Percentiles rank a stretch among this genome's conserved stretches.
Conservation (phyloP, 495 filamentous ascomycete species). For the Hypoxylon fragiforme region DNA sequence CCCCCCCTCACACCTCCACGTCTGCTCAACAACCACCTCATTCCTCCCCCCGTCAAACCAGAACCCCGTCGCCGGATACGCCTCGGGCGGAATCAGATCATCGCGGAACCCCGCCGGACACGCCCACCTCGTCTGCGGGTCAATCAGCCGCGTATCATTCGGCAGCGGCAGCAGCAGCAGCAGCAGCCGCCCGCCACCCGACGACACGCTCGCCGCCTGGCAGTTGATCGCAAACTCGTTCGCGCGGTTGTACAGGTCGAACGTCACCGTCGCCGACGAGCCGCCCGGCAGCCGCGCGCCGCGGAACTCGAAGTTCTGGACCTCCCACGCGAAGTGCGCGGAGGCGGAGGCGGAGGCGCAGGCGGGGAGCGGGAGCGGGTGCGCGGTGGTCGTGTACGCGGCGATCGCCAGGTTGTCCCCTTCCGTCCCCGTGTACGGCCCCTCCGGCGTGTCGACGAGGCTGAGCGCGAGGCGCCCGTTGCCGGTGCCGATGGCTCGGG, state of each 20-base stretch:
- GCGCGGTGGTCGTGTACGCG: constrained; percentile 12
- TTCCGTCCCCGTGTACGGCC: constrained; percentile 18
- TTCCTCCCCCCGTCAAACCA: constrained; percentile 9
- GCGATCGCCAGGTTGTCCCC: constrained; percentile 26
- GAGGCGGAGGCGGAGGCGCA: neutral
- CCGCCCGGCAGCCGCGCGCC: neutral
- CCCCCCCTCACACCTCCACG: constrained; percentile 11
- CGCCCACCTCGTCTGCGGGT: constrained; percentile 5
- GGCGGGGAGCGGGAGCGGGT: constrained; percentile 4
- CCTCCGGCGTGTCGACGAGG: constrained; percentile 17
- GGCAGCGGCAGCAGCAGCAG: neutral
- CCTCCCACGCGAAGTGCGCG: constrained; percentile 5
- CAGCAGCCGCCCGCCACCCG: too few species aligned
- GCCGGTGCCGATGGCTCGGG: constrained; percentile 2
- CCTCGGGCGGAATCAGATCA: constrained; percentile 18
- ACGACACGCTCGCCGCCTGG: constrained; percentile 5
- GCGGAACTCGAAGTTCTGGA: constrained; percentile 7
- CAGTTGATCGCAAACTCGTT: constrained; percentile 15
- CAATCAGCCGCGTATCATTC: constrained; percentile 2
- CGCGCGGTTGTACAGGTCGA: constrained; percentile 14
- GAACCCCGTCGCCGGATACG: constrained; percentile 19
- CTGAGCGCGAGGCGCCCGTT: constrained; percentile 3
- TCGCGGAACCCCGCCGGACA: constrained; percentile 17
- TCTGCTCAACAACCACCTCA: constrained; percentile 7
- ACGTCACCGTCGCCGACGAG: neutral